Evolutionary conservation across 2,329 filamentous ascomycete species (phyloP).

Genomic region (Aureobasidium sp.): DNA sequence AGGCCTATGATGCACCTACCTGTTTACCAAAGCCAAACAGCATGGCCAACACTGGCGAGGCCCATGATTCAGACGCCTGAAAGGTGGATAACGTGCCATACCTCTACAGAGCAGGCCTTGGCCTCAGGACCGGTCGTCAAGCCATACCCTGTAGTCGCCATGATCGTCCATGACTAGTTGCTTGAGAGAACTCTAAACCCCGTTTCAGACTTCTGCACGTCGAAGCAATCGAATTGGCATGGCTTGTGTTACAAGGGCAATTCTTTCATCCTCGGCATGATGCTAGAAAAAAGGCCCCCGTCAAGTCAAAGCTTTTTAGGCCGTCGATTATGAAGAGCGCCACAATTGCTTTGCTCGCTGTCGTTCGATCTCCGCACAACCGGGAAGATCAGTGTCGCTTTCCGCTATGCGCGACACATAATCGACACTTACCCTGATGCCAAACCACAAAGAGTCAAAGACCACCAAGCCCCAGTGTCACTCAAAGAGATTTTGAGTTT

Average conservation of each 20-base stretch:
- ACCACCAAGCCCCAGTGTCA: not conserved
- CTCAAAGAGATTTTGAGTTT: not conserved
- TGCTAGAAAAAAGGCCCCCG: not conserved
- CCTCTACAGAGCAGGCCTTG: not conserved
- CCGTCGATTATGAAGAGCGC: not conserved
- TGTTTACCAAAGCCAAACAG: not conserved
- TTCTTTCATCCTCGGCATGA: not conserved
- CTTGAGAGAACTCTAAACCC: not conserved
- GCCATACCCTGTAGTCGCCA: not conserved
- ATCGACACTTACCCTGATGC: not conserved
- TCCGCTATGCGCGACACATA: too few species aligned
- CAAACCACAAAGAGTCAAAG: not conserved
- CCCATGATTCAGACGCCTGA: not conserved
- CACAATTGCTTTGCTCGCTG: not conserved
- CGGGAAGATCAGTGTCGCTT: not conserved
- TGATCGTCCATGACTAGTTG: not conserved
- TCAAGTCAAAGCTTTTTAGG: not conserved
- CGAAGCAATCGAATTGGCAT: not conserved
- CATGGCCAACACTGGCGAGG: not conserved
- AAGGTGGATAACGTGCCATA: not conserved
- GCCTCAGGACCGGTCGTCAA: not conserved
- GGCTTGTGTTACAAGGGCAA: too few species aligned
- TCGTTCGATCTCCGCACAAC: not conserved
- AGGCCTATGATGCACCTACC: not conserved
- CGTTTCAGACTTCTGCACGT: slow-evolving; percentile 5